phyloP scores from a whole-genome alignment of 257 asterid genomes.

The Fraxinus cuspidata region DNA sequence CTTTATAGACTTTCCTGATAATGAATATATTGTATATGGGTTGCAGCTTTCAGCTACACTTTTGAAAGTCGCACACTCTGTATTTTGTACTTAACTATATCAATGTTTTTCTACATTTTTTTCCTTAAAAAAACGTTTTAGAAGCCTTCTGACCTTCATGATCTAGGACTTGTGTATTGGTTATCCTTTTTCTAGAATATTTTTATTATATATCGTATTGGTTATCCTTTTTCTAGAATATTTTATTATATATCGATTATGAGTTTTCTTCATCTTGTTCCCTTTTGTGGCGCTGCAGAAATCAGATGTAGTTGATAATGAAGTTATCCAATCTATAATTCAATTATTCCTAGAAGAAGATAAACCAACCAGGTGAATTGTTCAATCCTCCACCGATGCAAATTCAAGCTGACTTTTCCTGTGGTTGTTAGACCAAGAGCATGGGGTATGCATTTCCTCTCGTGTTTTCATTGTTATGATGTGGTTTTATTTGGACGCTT shows the following conservation, averaged over 20 bases:
- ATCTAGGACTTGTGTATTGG: neutral
- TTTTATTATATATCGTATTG: neutral
- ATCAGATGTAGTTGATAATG: constrained; percentile 49
- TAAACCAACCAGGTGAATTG: constrained; percentile 44
- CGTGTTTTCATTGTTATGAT: neutral
- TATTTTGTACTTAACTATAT: neutral
- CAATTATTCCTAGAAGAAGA: constrained; percentile 90
- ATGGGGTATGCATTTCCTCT: neutral
- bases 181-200: neutral
- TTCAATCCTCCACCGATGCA: constrained; percentile 10
- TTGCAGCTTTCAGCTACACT: neutral
- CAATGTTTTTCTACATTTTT: neutral
- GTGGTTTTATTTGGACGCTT: neutral
- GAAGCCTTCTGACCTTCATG: neutral
- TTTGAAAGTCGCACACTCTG: neutral
- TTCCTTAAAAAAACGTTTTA: too few relatives aligned
- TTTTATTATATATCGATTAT: neutral
- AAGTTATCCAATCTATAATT: constrained; percentile 77
- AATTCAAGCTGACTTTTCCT: neutral
- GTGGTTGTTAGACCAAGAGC: neutral
- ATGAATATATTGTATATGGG: constrained; percentile 1
- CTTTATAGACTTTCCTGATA: constrained; percentile 3
- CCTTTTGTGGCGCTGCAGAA: constrained; percentile 37
- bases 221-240: neutral
- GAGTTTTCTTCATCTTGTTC: neutral